Base-by-base conservation (phyloP, 768 basidiomycete genomes). In the Podaxis sp. region DNA sequence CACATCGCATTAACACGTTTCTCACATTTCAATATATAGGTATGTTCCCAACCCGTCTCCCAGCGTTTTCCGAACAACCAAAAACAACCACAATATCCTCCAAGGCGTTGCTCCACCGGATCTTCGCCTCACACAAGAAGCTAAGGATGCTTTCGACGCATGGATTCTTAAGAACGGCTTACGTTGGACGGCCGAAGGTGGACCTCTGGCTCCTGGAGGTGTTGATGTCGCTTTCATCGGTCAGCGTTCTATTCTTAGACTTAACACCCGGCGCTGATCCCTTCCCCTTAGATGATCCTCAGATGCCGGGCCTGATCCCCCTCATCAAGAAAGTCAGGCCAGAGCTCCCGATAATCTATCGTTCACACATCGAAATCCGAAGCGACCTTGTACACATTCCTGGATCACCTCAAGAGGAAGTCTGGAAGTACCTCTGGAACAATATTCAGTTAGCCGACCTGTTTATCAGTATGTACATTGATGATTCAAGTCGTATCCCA, bases 341-440 rank as follows among this genome's bases (percentile, higher is more conserved):
- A 2, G 87, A 89, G 25, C 77, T 95, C 50, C 94, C 94, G 56
- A 93, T 97, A 69, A 79, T 95, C 64, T 98, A 95, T 72, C 88
- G 95, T 48, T 96, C 93, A 55, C 95, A 97, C 78, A 97, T 97
- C 63, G 94, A 98, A 77, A 94, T 90, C 65, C 88, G 89, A 51
- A 89, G 89, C 65, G 91, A 95, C 71, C 87, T 97, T 44, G 86
- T 93, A 23, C 90, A 94, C 71, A 79, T 85, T 25, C 76, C 85
- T 23, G 89, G 87, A 32, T 93, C 93, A 11, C 90, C 92, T 21
- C 93, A 95, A 69, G 86, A 89, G 69, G 89, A 91, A 66, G 93
- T 95, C 16, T 98, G 95, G 94, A 84, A 95, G 67, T 98, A 94
- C 74, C 82, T 98, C 13, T 97, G 90, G 89, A 88, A 92, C 66